Conservation (phyloP, 2,329 filamentous ascomycete species). For the Calonectria crousiana region DNA sequence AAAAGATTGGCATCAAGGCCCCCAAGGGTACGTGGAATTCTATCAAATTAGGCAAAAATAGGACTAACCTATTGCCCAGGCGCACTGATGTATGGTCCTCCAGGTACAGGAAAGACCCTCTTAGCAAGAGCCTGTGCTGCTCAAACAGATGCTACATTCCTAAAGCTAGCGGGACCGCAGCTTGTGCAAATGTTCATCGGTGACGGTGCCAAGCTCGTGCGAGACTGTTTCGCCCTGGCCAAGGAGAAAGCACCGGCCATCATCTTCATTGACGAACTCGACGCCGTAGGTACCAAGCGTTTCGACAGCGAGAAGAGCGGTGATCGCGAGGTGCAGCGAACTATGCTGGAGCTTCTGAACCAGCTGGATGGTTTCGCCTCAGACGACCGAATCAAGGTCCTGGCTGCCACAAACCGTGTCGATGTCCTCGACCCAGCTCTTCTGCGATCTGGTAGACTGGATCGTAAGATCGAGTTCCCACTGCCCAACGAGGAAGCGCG, state of each 20-base stretch:
- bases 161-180: constrained; percentile 97
- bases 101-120: constrained; percentile 90
- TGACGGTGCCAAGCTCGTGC: constrained; percentile 96
- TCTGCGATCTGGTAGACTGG: constrained; percentile 89
- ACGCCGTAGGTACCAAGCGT: constrained; percentile 98
- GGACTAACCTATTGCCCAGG: constrained; percentile 94
- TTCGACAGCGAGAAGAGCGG: constrained; percentile 99
- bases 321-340: constrained; percentile 97
- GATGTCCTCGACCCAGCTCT: constrained; percentile 94
- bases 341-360: constrained; percentile 98
- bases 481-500: constrained; percentile 97
- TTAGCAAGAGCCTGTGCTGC: constrained; percentile 96
- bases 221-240: constrained; percentile 95
- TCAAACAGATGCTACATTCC: constrained; percentile 97
- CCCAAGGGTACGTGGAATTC: constrained; percentile 82
- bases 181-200: constrained; percentile 99
- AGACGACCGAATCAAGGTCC: constrained; percentile 95
- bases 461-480: constrained; percentile 98
- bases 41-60: constrained; percentile 71
- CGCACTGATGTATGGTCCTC: constrained; percentile 97
- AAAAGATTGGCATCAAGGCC: constrained; percentile 99
- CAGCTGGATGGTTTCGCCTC: constrained; percentile 98
- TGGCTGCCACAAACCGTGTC: constrained; percentile 94
- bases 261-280: constrained; percentile 99
- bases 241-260: constrained; percentile 99